phyloP scores from a whole-genome alignment of 2,329 filamentous ascomycete species.

The Chrysoporthe puriensis region DNA sequence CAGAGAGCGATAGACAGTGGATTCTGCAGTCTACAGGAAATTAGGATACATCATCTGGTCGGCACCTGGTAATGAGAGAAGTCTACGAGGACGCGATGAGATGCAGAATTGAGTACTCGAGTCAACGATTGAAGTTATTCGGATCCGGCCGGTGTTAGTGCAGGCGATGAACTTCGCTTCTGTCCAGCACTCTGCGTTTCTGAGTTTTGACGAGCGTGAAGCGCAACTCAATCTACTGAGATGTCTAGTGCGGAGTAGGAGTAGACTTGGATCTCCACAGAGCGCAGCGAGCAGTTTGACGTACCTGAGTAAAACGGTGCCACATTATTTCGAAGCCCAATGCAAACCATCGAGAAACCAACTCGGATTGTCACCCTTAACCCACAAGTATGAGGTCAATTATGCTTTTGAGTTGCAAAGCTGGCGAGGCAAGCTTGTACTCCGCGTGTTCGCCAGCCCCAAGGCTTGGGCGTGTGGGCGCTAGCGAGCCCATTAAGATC shows the following conservation, averaged over 20 bases:
- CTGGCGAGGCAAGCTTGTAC: background rate
- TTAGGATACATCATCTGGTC: background rate
- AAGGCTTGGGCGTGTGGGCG: background rate
- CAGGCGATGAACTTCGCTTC: background rate
- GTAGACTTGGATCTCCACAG: constrained; percentile 5
- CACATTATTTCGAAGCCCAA: background rate
- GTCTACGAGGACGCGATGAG: background rate
- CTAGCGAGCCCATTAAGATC: constrained; percentile 6
- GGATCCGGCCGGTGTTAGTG: background rate
- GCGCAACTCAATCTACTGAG: background rate
- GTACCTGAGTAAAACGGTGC: background rate
- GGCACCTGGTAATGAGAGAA: background rate
- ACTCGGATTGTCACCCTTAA: background rate
- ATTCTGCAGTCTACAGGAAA: background rate
- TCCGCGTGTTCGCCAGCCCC: background rate
- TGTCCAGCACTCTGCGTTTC: background rate
- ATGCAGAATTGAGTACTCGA: background rate
- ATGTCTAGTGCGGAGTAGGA: background rate
- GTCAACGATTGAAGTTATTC: background rate
- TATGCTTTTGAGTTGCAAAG: no score
- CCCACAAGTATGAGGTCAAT: background rate
- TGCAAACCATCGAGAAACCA: background rate
- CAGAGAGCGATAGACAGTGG: background rate
- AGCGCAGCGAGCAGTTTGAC: background rate
- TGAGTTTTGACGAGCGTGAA: background rate